Evolutionary conservation across 116 monocot genomes (phyloP).

Genomic region (Dioscorea cayenensis): DNA sequence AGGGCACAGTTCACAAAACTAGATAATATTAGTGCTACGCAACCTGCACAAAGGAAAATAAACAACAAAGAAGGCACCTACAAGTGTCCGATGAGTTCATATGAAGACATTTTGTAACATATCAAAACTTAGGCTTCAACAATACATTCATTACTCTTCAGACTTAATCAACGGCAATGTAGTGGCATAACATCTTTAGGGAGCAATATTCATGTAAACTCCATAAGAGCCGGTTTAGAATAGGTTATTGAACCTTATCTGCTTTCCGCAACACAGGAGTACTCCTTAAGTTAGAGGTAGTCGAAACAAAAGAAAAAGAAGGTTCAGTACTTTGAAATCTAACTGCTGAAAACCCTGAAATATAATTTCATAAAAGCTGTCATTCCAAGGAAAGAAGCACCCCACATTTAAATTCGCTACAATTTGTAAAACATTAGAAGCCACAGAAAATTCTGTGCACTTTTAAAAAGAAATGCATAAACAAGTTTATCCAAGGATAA

Average conservation of each 20-base stretch:
- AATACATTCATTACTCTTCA: background rate
- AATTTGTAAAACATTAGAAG: background rate
- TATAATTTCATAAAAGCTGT: constrained; percentile 12
- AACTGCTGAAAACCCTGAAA: constrained; percentile 24
- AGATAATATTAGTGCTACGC: background rate
- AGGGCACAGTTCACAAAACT: background rate
- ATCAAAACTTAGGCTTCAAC: constrained; percentile 5
- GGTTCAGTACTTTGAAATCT: constrained; percentile 15
- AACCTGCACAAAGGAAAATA: constrained; percentile 11
- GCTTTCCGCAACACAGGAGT: background rate
- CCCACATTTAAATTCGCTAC: background rate
- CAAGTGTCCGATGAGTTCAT: background rate
- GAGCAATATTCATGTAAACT: constrained; percentile 4
- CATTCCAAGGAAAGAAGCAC: constrained; percentile 9
- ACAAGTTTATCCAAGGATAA: constrained; percentile 1
- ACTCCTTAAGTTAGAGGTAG: constrained; percentile 14
- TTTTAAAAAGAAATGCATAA: background rate
- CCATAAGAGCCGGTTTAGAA: background rate
- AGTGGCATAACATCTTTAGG: background rate
- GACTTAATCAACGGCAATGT: background rate
- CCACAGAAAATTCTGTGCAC: background rate
- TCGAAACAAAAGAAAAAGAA: constrained; percentile 8
- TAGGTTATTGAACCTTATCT: background rate
- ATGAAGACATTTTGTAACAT: background rate
- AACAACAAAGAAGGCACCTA: background rate